Percentiles rank a stretch among this genome's conserved stretches.
Evolutionary conservation across 306 rosid species (phyloP).

Genomic region (Bauhinia variegata): DNA sequence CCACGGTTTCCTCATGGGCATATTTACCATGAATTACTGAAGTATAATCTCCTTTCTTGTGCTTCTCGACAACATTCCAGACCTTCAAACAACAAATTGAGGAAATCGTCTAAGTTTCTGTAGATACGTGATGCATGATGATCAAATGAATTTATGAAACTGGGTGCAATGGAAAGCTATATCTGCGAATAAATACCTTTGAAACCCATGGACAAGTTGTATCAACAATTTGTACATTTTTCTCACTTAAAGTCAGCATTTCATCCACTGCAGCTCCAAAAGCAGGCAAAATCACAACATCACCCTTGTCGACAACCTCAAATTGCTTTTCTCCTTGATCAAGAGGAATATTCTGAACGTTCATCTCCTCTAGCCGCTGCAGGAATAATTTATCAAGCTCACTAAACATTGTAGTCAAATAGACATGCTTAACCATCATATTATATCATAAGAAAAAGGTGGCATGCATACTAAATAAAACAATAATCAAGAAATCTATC

Average conservation of each 20-base stretch:
- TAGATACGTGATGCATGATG: conserved; percentile 12
- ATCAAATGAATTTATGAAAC: conserved; percentile 19
- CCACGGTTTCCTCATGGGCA: conserved; percentile 91
- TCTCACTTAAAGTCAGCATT: conserved; percentile 80
- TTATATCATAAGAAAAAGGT: background rate
- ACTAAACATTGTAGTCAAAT: background rate
- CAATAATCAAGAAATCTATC: conserved; percentile 7
- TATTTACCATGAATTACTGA: conserved; percentile 94
- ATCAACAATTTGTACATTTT: conserved; percentile 87
- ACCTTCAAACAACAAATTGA: conserved; percentile 58
- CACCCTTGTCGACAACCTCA: conserved; percentile 76
- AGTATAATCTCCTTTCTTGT: conserved; percentile 90
- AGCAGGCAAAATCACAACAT: conserved; percentile 96
- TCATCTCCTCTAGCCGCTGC: conserved; percentile 90
- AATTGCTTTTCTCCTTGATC: conserved; percentile 73
- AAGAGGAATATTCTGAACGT: conserved; percentile 69
- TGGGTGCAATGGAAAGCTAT: conserved; percentile 11
- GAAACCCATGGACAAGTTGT: conserved; percentile 99
- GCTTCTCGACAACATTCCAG: conserved; percentile 91
- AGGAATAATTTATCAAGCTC: conserved; percentile 23
- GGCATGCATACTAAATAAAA: background rate
- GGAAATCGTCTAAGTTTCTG: conserved; percentile 35
- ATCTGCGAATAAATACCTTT: conserved; percentile 55
- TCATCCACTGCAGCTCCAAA: conserved; percentile 98
- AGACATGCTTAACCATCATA: too few relatives aligned